Conservation (phyloP, 345 rosid species). For the Euphorbia pulcherrima region DNA sequence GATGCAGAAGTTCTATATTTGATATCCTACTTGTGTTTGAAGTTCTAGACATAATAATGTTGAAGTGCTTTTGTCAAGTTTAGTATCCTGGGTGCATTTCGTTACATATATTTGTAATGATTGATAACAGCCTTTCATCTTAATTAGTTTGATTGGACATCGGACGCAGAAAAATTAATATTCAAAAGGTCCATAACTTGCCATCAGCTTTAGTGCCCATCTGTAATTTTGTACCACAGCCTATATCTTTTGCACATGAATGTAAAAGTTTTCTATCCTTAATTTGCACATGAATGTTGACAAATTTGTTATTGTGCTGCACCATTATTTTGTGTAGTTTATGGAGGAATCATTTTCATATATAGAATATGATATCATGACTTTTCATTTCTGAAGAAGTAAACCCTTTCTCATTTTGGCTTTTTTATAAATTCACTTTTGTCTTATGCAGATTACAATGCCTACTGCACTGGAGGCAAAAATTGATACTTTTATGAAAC, state of each 20-base stretch:
- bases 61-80: background rate
- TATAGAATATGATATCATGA: background rate
- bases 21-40: background rate
- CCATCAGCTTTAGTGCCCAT: background rate
- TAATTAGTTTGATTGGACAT: background rate
- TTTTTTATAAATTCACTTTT: constrained; percentile 11
- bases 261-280: background rate
- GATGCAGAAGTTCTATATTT: background rate
- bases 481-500: constrained; percentile 68
- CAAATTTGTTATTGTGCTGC: background rate
- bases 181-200: background rate
- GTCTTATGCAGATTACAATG: constrained; percentile 53
- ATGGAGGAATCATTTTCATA: background rate
- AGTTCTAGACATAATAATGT: background rate
- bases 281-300: background rate
- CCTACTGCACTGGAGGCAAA: constrained; percentile 74
- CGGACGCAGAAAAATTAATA: background rate
- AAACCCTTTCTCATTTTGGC: background rate
- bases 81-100: background rate
- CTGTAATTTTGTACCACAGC: background rate
- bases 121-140: background rate
- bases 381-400: background rate
- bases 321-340: background rate
- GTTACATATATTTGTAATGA: background rate
- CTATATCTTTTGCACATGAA: background rate